Evolutionary conservation across 1,139 yeast species (phyloP).

Genomic region (Blastobotrys ciferrii): DNA sequence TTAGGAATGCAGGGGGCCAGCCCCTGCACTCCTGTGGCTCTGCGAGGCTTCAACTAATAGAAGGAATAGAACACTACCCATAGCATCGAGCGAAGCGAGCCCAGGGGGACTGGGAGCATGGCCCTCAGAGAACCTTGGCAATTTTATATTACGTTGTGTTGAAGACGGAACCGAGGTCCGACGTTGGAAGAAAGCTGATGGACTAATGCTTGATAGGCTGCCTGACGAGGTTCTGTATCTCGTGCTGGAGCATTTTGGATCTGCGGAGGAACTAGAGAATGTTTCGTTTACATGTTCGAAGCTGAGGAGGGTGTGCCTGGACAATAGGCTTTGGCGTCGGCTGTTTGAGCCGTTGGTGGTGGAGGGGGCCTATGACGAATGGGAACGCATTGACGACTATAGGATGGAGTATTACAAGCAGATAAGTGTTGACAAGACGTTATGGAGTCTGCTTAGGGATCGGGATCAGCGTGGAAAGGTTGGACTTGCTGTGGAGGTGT

Average conservation of each 20-base stretch:
- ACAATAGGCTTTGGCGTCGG: conserved; percentile 2
- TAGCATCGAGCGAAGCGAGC: too few relatives aligned
- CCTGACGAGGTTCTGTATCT: conserved; percentile 4
- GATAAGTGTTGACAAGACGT: not conserved
- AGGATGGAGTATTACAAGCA: conserved; percentile 5
- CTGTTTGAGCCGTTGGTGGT: not conserved
- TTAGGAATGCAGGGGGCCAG: too few relatives aligned
- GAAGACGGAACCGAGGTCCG: not conserved
- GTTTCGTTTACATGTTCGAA: not conserved
- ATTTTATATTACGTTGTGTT: too few relatives aligned
- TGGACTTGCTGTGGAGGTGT: conserved; percentile 1
- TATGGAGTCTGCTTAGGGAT: not conserved
- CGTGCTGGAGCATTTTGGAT: not conserved
- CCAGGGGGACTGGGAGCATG: not conserved
- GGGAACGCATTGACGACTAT: not conserved
- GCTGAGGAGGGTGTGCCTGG: conserved; percentile 1
- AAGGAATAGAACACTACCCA: too few relatives aligned
- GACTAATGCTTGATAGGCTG: conserved; percentile 4
- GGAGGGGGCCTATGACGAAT: not conserved
- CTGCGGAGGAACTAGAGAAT: conserved; percentile 1
- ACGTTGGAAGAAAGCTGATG: not conserved
- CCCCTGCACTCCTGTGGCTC: too few relatives aligned
- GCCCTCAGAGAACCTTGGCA: not conserved
- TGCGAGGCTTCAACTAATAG: too few relatives aligned
- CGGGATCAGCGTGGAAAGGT: not conserved